These are phyloP conservation scores for Fusarium sp. DNA, from an alignment of 2,329 filamentous ascomycete species.

Conservation along the genomic window DNA sequence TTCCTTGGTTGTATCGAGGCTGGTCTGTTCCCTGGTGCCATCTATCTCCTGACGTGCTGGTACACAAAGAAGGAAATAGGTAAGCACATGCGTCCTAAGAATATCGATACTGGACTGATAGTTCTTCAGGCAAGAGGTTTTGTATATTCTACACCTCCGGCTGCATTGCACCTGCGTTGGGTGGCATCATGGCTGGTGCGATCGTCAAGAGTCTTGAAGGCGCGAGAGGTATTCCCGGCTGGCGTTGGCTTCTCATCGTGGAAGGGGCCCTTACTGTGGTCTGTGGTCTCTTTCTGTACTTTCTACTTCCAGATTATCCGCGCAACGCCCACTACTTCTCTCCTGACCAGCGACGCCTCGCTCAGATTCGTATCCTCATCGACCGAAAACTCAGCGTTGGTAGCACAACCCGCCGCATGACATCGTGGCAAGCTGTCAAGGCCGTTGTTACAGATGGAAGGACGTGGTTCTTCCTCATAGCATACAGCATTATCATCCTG, in stretches of 20 bases:
- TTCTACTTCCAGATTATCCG: conserved; percentile 35
- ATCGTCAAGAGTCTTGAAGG: conserved; percentile 30
- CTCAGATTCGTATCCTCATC: conserved; percentile 17
- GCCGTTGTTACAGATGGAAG: conserved; percentile 23
- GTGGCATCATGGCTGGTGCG: conserved; percentile 36
- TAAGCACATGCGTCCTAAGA: background rate
- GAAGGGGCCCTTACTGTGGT: conserved; percentile 28
- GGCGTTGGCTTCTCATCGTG: conserved; percentile 35
- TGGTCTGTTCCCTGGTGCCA: conserved; percentile 67
- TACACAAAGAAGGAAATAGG: conserved; percentile 59
- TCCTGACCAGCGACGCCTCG: conserved; percentile 14
- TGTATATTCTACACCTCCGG: conserved; percentile 40
- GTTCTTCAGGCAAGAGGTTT: conserved; percentile 27
- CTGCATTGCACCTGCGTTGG: conserved; percentile 27
- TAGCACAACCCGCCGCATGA: background rate
- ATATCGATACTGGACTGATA: too few relatives aligned
- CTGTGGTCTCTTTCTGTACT: conserved; percentile 15
- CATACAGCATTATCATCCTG: conserved; percentile 64
- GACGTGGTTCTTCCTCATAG: conserved; percentile 63
- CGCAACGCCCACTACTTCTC: conserved; percentile 17
- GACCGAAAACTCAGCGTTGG: conserved; percentile 18
- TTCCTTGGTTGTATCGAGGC: conserved; percentile 67
- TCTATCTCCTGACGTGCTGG: conserved; percentile 69
- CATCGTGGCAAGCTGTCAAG: conserved; percentile 20
- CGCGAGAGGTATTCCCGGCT: conserved; percentile 27